Evolutionary conservation across 805 yeast species (phyloP).

Genomic region (Barnettozyma sp.): DNA sequence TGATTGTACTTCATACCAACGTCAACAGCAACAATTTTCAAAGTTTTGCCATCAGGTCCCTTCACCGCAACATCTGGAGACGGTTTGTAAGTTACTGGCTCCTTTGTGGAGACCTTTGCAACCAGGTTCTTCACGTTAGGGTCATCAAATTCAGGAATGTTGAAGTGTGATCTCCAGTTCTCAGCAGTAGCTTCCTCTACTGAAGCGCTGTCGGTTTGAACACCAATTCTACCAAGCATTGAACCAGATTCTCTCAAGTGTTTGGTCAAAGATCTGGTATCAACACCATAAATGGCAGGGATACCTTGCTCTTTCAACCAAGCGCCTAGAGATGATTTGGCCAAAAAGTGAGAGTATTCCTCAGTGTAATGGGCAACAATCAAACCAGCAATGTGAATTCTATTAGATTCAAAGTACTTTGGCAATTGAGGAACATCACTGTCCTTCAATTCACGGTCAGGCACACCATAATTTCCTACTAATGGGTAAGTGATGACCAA

Average conservation of each 20-base stretch:
- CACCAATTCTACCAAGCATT: constrained; percentile 80
- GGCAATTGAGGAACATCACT: constrained; percentile 73
- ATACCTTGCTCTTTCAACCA: constrained; percentile 90
- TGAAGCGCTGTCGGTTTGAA: constrained; percentile 40
- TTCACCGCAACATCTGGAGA: constrained; percentile 43
- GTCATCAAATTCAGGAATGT: constrained; percentile 83
- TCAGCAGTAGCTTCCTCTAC: constrained; percentile 27
- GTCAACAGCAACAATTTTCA: constrained; percentile 86
- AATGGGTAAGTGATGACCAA: constrained; percentile 93
- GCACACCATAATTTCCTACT: constrained; percentile 99
- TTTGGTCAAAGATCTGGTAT: constrained; percentile 92
- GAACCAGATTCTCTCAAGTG: constrained; percentile 89
- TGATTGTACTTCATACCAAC: constrained; percentile 98
- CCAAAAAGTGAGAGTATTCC: constrained; percentile 89
- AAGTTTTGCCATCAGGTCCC: constrained; percentile 66
- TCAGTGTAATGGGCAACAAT: constrained; percentile 96
- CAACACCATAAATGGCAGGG: constrained; percentile 97
- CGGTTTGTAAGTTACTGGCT: constrained; percentile 75
- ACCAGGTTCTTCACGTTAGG: constrained; percentile 91
- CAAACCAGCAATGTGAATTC: constrained; percentile 93
- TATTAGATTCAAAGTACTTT: constrained; percentile 85
- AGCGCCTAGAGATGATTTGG: constrained; percentile 82
- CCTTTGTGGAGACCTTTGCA: constrained; percentile 75
- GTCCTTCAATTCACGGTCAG: constrained; percentile 73
- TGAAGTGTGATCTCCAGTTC: constrained; percentile 58